These are phyloP conservation scores for Phaeotremella fagi DNA, from an alignment of 768 basidiomycete genomes.

Conservation along the genomic window DNA sequence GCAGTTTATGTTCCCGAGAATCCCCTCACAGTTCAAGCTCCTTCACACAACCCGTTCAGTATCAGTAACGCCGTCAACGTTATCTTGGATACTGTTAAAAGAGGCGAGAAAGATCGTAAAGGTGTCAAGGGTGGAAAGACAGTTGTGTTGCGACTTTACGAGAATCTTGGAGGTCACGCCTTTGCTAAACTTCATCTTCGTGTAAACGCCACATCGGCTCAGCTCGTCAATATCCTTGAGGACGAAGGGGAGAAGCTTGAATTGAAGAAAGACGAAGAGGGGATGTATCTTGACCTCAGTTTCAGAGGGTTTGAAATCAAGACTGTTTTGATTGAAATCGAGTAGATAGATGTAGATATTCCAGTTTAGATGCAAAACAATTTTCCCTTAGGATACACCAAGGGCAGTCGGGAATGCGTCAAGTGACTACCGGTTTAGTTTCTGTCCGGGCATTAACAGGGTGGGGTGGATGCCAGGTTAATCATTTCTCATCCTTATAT, in stretches of 20 bases:
- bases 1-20: constrained; percentile 51
- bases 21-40: constrained; percentile 34
- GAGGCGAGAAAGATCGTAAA: constrained; percentile 74
- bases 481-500: too few species aligned
- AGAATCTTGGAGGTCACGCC: constrained; percentile 87
- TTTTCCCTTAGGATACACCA: too few species aligned
- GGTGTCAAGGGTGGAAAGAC: constrained; percentile 51
- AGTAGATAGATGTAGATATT: too few species aligned
- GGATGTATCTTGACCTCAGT: constrained; percentile 50
- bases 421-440: too few species aligned
- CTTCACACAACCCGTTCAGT: constrained; percentile 57
- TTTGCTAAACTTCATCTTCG: constrained; percentile 60
- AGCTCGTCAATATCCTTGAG: constrained; percentile 76
- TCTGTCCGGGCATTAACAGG: too few species aligned
- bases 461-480: too few species aligned
- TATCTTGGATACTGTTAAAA: constrained; percentile 88
- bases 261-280: too few species aligned
- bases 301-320: constrained; percentile 89
- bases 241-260: constrained; percentile 52
- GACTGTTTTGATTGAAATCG: too few species aligned
- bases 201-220: constrained; percentile 56
- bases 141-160: constrained; percentile 78
- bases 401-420: too few species aligned
- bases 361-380: too few species aligned
- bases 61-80: constrained; percentile 72